phyloP scores from a whole-genome alignment of 208 protist genomes.

The Crithidia fasciculata region DNA sequence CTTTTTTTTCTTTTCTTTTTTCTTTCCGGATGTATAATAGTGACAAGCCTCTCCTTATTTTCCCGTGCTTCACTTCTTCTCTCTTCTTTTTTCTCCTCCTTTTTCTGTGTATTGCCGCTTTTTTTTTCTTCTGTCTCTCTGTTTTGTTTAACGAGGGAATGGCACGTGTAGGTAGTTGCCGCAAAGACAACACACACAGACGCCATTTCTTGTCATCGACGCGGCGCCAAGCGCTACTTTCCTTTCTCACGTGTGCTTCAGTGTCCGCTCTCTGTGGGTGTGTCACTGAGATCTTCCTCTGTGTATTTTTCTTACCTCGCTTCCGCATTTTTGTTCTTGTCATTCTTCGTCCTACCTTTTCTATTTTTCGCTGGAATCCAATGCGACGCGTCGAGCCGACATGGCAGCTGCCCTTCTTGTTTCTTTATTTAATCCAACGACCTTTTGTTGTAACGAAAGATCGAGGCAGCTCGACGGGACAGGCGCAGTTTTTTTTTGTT shows the following conservation, averaged over 20 bases:
- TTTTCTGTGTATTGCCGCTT: conserved; percentile 11
- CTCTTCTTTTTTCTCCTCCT: conserved; percentile 9
- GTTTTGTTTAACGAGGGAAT: background rate
- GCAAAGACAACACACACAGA: too few species aligned
- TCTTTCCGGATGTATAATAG: background rate
- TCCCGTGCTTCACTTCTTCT: background rate
- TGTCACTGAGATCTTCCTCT: background rate
- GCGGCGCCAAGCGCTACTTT: too few species aligned
- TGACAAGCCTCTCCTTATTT: background rate
- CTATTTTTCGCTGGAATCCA: background rate
- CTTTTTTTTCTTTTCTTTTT: conserved; percentile 20
- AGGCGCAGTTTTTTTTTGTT: conserved; percentile 4
- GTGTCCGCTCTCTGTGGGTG: background rate
- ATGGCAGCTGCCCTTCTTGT: background rate
- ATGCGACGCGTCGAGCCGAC: background rate
- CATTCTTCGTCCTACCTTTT: conserved; percentile 2
- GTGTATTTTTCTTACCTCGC: too few species aligned
- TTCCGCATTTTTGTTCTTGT: background rate
- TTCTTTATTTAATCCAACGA: background rate
- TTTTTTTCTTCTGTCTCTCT: conserved; percentile 2
- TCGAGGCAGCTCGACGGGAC: background rate
- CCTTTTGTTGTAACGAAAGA: too few species aligned
- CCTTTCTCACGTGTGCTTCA: too few species aligned
- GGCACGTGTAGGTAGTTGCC: too few species aligned
- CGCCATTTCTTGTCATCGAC: too few species aligned